Base-by-base conservation (phyloP, 176 grass and related monocot genomes). In the Carex myosuroides region DNA sequence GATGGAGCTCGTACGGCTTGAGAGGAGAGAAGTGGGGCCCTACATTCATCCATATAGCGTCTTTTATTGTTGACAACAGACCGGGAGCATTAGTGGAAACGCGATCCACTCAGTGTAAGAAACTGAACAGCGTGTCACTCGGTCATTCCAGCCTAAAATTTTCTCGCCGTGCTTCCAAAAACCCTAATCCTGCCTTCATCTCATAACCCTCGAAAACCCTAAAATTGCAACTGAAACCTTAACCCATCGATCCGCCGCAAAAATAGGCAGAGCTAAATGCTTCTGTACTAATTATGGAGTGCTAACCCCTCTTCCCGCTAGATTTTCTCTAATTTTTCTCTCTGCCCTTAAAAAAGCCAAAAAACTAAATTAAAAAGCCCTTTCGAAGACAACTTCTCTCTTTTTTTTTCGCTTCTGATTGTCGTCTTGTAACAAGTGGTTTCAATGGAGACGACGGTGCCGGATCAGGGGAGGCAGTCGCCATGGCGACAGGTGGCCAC, bases 121-220 rank as follows among this genome's bases (percentile, higher is more conserved):
- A 73, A 50, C 41, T 48, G 70, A 81, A 60, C 79, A 81, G 80
- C 37, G 80, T 82, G 80, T 33, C 60, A 68, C 33, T 50, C 57
- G 61, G 59, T 33, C 17, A 66, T 67, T 54, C 39, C 33, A 83
- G 29, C 24, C 56, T 37, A 35, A 60, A 7, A 39, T 30, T 29
- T 16, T 67, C 20, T 32, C 57, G 42, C 80, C 14, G 59, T 67
- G 42, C n/a, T 67, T 30, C 35, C 80, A 83, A 83, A 82, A 83
- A 83, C 80, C 80, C 80, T 83, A 83, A 83, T 83, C 80, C 59
- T 61, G 80, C 80, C 59, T 83, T 83, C 41, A 32, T 82, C 21
- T 48, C 22, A 68, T 67, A 83, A 53, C 80, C 80, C 61, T 83
- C 80, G 60, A 66, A 83, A 83, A 83, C 80, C 80, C 80, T 83